Conservation (phyloP, 139 green algal genomes). For the Dunaliella sp. region DNA sequence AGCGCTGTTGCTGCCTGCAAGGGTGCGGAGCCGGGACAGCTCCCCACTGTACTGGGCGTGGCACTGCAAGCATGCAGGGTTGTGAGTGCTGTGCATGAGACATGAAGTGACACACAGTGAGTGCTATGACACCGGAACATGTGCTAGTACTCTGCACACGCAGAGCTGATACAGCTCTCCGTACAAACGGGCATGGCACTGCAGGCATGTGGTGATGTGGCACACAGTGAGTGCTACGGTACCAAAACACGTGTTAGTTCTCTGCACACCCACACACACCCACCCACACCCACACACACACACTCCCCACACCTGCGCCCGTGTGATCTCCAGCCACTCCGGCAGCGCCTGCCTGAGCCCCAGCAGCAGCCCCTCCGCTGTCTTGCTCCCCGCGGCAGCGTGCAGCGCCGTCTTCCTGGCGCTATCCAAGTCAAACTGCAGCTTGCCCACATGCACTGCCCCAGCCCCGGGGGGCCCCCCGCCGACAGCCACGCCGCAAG, state of each 20-base stretch:
- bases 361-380: neutral
- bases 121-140: too few relatives aligned
- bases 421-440: neutral
- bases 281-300: neutral
- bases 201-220: too few relatives aligned
- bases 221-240: too few relatives aligned
- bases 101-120: too few relatives aligned
- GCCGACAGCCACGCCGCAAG: too few relatives aligned
- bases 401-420: neutral
- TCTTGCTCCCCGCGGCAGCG: neutral
- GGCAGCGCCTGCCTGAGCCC: neutral
- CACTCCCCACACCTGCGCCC: neutral
- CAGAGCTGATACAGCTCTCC: too few relatives aligned
- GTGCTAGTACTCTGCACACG: too few relatives aligned
- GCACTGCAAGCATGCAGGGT: too few relatives aligned
- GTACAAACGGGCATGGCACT: too few relatives aligned
- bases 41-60: neutral
- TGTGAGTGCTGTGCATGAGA: too few relatives aligned
- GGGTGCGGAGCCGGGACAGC: neutral
- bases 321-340: neutral
- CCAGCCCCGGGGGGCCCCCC: too few relatives aligned
- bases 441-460: neutral
- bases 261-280: neutral
- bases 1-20: neutral
- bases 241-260: too few relatives aligned